Evolutionary conservation across 2,329 filamentous ascomycete genomes (phyloP).

Genomic region (Stemphylium beticola): DNA sequence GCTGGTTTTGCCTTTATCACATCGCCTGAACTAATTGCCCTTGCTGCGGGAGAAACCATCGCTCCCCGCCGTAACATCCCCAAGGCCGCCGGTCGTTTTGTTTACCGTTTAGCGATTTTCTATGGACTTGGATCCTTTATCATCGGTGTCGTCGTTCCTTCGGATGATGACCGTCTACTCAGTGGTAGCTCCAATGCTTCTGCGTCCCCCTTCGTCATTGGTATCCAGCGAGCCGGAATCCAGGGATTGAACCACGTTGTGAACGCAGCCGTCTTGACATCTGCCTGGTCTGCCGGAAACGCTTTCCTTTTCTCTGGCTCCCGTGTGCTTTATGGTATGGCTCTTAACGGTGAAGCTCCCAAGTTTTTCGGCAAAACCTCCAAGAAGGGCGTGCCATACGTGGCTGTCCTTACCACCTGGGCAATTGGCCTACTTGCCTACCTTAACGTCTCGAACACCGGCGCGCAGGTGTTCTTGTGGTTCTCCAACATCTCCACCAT

Average conservation of each 20-base stretch:
- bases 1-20: constrained; percentile 55
- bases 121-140: constrained; percentile 61
- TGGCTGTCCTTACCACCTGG: constrained; percentile 48
- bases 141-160: constrained; percentile 66
- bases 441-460: constrained; percentile 56
- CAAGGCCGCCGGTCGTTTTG: constrained; percentile 59
- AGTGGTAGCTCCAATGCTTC: constrained; percentile 41
- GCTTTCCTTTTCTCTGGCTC: constrained; percentile 65
- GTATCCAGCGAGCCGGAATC: constrained; percentile 71
- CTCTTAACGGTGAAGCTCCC: constrained; percentile 59
- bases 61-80: constrained; percentile 55
- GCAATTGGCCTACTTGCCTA: constrained; percentile 56
- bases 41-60: constrained; percentile 44
- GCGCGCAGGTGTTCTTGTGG: constrained; percentile 66
- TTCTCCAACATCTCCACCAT: constrained; percentile 73
- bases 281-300: constrained; percentile 74
- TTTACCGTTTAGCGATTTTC: constrained; percentile 62
- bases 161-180: constrained; percentile 57
- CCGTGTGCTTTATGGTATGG: constrained; percentile 58
- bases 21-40: constrained; percentile 44
- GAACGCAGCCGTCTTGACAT: constrained; percentile 77
- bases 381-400: constrained; percentile 51
- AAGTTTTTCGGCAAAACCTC: constrained; percentile 57
- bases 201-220: constrained; percentile 64
- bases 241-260: constrained; percentile 72